Evolutionary conservation across 257 asterid species (phyloP), one percentile per base, ranked within the genome.

Genomic region (Haberlea rhodopensis): DNA sequence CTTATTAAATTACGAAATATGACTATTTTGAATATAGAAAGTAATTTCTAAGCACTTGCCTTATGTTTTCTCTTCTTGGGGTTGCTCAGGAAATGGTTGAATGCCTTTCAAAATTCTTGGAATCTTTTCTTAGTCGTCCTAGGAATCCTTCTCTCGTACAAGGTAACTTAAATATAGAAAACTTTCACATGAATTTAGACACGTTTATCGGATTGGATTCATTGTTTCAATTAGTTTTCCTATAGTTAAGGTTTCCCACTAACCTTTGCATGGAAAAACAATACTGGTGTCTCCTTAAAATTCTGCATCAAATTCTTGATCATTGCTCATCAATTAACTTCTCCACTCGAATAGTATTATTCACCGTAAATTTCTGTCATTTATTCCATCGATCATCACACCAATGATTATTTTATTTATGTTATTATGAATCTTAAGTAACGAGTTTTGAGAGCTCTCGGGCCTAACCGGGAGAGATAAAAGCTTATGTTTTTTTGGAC

Each of bases 201-300:
- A 16, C 2, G 7, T 0, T 62, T 63, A 1, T 27, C 37, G 31
- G 69, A 46, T 29, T 62, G 40, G 69, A 40, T 52, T 32, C 54
- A 60, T 29, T 22, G 13, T 66, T 40, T 22, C 22, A 19, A 28
- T n/a, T 21, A 28, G 3, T 28, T 32, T 37, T 15, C 65, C 65
- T 70, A 70, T 43, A 55, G 46, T 70, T 16, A 70, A 55, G 69
- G 48, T 68, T 9, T 54, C 69, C 69, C 22, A 24, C 18, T 53
- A 59, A 59, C 5, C 46, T 57, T 58, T 48, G 67, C 34, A 49
- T 23, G 19, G 31, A 24, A 51, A 59, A 27, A 7, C 40, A 22
- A 15, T 1, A 34, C 3, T 49, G 68, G 68, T 32, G 57, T n/a
- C 49, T 46, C 74, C 68, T 69, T 60, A 45, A 51, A 60, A 51